These are phyloP conservation scores for Porodaedalea pini DNA, from an alignment of 1,284 basidiomycete genomes.

Conservation along the genomic window DNA sequence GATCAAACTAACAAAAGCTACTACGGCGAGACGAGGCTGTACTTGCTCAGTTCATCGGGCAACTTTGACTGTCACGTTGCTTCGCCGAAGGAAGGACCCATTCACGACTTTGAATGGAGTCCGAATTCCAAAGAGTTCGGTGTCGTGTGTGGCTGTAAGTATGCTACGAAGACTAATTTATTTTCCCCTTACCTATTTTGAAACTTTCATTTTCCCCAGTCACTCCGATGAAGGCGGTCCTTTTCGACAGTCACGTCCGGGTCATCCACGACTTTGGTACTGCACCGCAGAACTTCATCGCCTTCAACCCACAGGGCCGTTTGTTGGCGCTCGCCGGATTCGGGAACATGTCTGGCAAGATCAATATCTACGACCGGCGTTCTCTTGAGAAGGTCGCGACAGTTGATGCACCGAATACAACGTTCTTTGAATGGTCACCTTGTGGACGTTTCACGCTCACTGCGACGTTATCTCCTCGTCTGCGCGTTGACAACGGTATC, in stretches of 20 bases:
- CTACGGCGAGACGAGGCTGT: constrained; percentile 96
- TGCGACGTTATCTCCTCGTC: constrained; percentile 87
- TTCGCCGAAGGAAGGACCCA: constrained; percentile 95
- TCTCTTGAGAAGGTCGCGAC: constrained; percentile 79
- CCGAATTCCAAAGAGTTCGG: constrained; percentile 97
- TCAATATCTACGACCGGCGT: constrained; percentile 89
- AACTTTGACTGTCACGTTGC: constrained; percentile 92
- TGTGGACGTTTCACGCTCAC: constrained; percentile 92
- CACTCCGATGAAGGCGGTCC: constrained; percentile 92
- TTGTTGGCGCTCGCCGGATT: constrained; percentile 91
- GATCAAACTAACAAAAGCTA: constrained; percentile 97
- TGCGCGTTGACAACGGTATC: constrained; percentile 96
- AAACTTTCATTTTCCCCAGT: constrained; percentile 40
- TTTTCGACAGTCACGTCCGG: constrained; percentile 90
- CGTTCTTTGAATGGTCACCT: constrained; percentile 92
- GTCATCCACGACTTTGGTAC: constrained; percentile 89
- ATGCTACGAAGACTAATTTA: neutral
- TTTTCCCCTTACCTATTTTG: neutral
- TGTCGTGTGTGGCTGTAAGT: constrained; percentile 93
- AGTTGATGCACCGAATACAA: constrained; percentile 92
- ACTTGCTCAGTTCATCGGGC: constrained; percentile 91
- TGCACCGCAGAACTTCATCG: constrained; percentile 86
- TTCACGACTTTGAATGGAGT: constrained; percentile 96
- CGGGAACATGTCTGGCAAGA: constrained; percentile 92
- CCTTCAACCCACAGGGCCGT: constrained; percentile 93